Base-by-base conservation (phyloP, 805 yeast species). In the Starmerella sp. region DNA sequence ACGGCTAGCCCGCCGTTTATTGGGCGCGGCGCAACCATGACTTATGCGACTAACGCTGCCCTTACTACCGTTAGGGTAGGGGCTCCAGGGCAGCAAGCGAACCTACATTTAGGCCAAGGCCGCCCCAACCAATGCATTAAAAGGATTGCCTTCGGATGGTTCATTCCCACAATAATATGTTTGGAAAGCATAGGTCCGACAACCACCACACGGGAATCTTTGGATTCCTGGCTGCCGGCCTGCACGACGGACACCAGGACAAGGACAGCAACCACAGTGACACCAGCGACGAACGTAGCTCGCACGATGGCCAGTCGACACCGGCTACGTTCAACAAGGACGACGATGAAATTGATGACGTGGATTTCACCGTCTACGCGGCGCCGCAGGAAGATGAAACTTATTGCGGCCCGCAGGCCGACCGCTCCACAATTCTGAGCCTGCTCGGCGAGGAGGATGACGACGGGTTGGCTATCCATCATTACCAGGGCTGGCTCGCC, bases 401-500 rank as follows among this genome's bases (percentile, higher is more conserved):
- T 14, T 8, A 6, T 8, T 9, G 30, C 22, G 49, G 39, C 10
- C 49, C 31, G 30, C 49, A 46, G 7, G 36, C 49, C 1, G 58
- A 55, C 22, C 56, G 56, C 11, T 29, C 38, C 13, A 41, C 53
- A 3, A 39, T 55, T 13, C n/a, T 28, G 30, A 22, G 28, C 13
- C 37, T 55, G 46, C 41, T 55, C 2, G 53, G 51, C 13, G 56
- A 37, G 36, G 41, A 49, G 11, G 49, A 34, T 15, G 55, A 47
- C n/a, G 49, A 32, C 22, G 52, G 51, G 11, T 10, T 46, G 3
- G 29, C 47, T 8, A 35, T 57, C 22, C 36, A 49, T 13, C 45
- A 48, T 9, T 58, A 45, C 39, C 56, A 47, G 14, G 60, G 54
- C 15, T 90, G 96, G 95, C 71, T 90, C 38, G 73, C 88, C 55